A percentile compares a stretch with the other conserved stretches of the same genome.
Conservation (phyloP, 192 early-diverging fungal species). For the Chytriomyces hyalinus region DNA sequence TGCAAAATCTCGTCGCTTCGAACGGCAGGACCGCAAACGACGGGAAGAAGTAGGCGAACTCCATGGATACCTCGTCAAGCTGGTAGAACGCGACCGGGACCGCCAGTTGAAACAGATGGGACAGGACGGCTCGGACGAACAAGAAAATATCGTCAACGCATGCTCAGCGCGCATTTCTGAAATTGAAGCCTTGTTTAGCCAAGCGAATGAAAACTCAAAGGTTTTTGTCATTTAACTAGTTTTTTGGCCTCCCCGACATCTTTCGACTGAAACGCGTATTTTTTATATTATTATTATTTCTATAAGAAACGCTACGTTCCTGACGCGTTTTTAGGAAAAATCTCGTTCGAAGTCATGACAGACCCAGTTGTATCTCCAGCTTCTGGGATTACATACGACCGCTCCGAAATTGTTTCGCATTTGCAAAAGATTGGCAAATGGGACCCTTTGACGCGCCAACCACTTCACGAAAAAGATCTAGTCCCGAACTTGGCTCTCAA, state of each 20-base stretch:
- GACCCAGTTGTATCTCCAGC: constrained; percentile 69
- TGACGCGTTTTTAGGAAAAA: constrained; percentile 69
- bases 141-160: constrained; percentile 28
- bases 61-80: constrained; percentile 61
- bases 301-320: constrained; percentile 53
- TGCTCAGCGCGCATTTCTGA: constrained; percentile 33
- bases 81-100: constrained; percentile 68
- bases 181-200: constrained; percentile 52
- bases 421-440: constrained; percentile 79
- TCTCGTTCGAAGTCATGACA: constrained; percentile 83
- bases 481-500: constrained; percentile 78
- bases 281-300: not conserved
- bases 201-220: constrained; percentile 56
- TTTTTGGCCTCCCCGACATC: not conserved
- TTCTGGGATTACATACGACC: constrained; percentile 67
- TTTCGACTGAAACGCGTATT: not conserved
- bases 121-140: constrained; percentile 38
- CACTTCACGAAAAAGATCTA: constrained; percentile 69
- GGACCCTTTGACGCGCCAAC: constrained; percentile 76
- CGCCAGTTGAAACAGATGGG: constrained; percentile 37
- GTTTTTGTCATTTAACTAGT: not conserved
- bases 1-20: constrained; percentile 76
- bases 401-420: constrained; percentile 73
- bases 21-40: constrained; percentile 60
- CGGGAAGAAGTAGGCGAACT: constrained; percentile 64